Evolutionary conservation across 768 basidiomycete genomes (phyloP).

Genomic region (Mycena olivaceomarginata): DNA sequence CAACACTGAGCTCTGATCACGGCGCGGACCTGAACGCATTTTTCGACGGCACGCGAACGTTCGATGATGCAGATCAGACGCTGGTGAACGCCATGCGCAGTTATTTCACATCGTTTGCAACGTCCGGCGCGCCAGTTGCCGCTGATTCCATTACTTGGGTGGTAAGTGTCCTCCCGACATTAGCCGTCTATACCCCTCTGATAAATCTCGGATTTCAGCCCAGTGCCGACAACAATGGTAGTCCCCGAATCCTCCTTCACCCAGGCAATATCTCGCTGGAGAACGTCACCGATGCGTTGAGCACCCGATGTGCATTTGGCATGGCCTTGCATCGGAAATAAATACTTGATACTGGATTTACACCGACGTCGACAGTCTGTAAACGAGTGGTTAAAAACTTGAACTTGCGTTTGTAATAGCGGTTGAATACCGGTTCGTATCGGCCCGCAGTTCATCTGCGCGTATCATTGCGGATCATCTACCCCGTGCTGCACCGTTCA

Average conservation of each 20-base stretch:
- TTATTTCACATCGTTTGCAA: constrained; percentile 63
- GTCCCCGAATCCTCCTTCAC: constrained; percentile 55
- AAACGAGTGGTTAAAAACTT: too few relatives aligned
- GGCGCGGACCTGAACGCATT: constrained; percentile 59
- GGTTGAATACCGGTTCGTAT: too few relatives aligned
- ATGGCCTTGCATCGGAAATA: constrained; percentile 45
- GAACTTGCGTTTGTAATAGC: too few relatives aligned
- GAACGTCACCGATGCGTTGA: constrained; percentile 45
- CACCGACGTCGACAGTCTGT: too few relatives aligned
- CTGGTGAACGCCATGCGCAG: constrained; percentile 61
- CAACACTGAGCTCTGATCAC: constrained; percentile 59
- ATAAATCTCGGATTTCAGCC: neutral
- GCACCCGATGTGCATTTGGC: constrained; percentile 57
- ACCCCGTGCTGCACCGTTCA: too few relatives aligned
- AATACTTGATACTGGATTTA: constrained; percentile 12
- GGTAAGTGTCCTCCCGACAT: constrained; percentile 43
- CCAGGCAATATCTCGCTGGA: constrained; percentile 53
- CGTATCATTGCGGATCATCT: too few relatives aligned
- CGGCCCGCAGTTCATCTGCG: too few relatives aligned
- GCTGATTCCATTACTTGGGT: constrained; percentile 49
- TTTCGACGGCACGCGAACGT: constrained; percentile 50
- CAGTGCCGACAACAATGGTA: constrained; percentile 42
- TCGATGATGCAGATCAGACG: constrained; percentile 51
- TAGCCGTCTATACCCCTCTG: neutral
- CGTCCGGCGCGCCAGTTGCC: constrained; percentile 53